Percentiles rank a stretch among this genome's conserved stretches.
These are phyloP conservation scores for Malus orientalis DNA, from an alignment of 306 rosid genomes.

Conservation along the genomic window DNA sequence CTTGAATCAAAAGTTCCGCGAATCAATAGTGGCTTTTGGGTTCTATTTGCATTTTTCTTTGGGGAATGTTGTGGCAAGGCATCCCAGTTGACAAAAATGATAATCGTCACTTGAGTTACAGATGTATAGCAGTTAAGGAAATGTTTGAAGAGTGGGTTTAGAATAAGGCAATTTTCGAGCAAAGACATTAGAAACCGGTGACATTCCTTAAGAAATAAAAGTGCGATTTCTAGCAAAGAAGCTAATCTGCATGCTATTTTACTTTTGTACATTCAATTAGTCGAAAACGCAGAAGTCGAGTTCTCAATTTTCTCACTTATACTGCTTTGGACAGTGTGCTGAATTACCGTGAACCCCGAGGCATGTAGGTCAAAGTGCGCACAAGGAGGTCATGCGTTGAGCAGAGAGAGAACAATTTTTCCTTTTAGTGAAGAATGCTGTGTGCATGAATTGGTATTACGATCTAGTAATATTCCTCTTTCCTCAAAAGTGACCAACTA, in stretches of 20 bases:
- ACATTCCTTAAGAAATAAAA: not conserved
- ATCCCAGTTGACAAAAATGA: not conserved
- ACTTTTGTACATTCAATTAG: not conserved
- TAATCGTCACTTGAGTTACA: not conserved
- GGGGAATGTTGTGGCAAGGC: not conserved
- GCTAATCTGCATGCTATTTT: not conserved
- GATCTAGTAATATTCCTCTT: accelerated
- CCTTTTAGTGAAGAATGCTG: too few species aligned
- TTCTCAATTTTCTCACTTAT: too few species aligned
- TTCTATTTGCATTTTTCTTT: not conserved
- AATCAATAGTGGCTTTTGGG: not conserved
- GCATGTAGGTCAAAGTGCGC: too few species aligned
- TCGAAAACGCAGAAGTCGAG: not conserved
- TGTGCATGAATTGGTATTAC: too few species aligned
- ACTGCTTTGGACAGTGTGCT: too few species aligned
- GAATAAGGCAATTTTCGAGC: not conserved
- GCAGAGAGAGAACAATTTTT: too few species aligned
- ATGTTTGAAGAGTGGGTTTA: not conserved
- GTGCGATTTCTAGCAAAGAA: not conserved
- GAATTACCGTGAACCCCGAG: too few species aligned
- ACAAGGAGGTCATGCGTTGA: too few species aligned
- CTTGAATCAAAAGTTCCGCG: constrained; percentile 22
- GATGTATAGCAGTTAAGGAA: not conserved
- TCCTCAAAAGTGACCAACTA: accelerated
- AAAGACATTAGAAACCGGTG: not conserved